Evolutionary conservation across 176 grass and related monocot species (phyloP).

Genomic region (Pontederia paniculata): DNA sequence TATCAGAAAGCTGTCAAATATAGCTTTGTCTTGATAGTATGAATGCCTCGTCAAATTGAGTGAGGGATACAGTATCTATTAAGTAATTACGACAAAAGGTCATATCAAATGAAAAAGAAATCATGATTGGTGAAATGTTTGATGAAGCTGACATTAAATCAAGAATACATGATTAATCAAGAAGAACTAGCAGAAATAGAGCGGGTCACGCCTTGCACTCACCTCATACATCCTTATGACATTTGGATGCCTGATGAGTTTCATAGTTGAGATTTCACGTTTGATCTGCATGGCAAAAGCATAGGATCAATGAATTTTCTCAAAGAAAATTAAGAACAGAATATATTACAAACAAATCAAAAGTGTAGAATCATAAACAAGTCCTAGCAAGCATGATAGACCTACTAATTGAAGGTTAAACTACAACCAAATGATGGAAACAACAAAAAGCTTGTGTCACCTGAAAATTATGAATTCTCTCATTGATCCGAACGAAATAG

Average conservation of each 20-base stretch:
- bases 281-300: conserved; percentile 57
- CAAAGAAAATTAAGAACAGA: conserved; percentile 1
- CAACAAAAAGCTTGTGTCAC: too few species aligned
- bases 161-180: not conserved
- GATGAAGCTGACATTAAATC: too few species aligned
- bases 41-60: not conserved
- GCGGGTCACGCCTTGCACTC: not conserved
- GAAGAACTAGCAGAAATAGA: not conserved
- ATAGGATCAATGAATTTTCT: not conserved
- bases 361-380: too few species aligned
- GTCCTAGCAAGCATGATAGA: too few species aligned
- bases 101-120: too few species aligned
- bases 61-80: not conserved
- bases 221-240: conserved; percentile 96
- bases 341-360: not conserved
- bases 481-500: too few species aligned
- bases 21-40: not conserved
- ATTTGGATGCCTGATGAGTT: conserved; percentile 89
- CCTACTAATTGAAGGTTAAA: too few species aligned
- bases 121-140: too few species aligned
- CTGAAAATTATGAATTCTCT: too few species aligned
- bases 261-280: conserved; percentile 98
- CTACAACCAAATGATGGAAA: too few species aligned
- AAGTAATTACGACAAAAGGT: not conserved
- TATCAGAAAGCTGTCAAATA: not conserved